Conservation (phyloP, 257 asterid genomes). For the Echium plantagineum region DNA sequence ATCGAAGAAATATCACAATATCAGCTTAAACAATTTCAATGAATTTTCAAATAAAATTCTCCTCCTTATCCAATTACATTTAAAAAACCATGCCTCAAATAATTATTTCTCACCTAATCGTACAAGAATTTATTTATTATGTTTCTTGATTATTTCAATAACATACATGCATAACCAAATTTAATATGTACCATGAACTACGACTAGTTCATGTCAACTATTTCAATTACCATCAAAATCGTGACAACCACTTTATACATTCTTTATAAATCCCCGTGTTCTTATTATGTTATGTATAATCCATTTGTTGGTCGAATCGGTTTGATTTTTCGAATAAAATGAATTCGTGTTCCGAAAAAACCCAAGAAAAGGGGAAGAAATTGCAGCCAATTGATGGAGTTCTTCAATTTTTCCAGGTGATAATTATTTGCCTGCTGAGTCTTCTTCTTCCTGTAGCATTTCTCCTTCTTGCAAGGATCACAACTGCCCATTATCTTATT, state of each 20-base stretch:
- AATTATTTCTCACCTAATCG: not conserved
- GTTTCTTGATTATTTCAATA: not conserved
- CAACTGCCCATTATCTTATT: slow-evolving; percentile 42
- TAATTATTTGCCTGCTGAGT: slow-evolving; percentile 46
- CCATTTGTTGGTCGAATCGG: not conserved
- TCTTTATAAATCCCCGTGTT: not conserved
- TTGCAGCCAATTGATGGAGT: slow-evolving; percentile 1
- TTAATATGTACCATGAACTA: slow-evolving; percentile 8
- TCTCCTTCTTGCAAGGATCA: slow-evolving; percentile 57
- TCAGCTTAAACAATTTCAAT: too few relatives aligned
- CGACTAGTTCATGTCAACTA: slow-evolving; percentile 23
- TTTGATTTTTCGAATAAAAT: slow-evolving; percentile 6
- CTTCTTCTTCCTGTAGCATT: slow-evolving; percentile 80
- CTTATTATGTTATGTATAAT: not conserved
- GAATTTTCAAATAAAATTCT: not conserved
- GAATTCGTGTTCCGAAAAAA: slow-evolving; percentile 18
- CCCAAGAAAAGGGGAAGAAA: not conserved
- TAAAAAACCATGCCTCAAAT: not conserved
- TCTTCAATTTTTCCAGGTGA: slow-evolving; percentile 31
- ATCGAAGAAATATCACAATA: not conserved
- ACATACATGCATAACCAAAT: slow-evolving; percentile 1
- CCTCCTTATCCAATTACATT: not conserved
- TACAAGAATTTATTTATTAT: not conserved
- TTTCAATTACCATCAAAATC: slow-evolving; percentile 10
- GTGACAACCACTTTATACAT: slow-evolving; percentile 27